These are phyloP conservation scores for Tephrocybe sp. DNA, from an alignment of 768 basidiomycete species.

Conservation along the genomic window DNA sequence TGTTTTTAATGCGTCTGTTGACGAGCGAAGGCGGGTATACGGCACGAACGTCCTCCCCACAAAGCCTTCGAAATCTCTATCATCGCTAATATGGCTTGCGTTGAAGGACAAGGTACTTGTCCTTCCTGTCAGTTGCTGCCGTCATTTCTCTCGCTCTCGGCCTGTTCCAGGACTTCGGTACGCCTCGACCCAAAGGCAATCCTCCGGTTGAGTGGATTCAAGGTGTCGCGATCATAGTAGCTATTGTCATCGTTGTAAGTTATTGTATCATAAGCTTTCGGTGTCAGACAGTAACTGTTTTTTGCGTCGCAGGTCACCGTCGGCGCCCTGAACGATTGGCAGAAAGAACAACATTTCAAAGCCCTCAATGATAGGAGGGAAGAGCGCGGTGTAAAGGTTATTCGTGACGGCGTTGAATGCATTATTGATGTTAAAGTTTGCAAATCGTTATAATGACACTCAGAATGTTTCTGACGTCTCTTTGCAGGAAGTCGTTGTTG, in stretches of 20 bases:
- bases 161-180: slow-evolving; percentile 91
- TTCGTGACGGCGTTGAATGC: slow-evolving; percentile 68
- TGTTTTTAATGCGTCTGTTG: slow-evolving; percentile 43
- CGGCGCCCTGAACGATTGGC: slow-evolving; percentile 96
- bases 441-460: slow-evolving; percentile 12
- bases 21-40: slow-evolving; percentile 66
- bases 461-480: slow-evolving; percentile 14
- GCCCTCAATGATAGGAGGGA: slow-evolving; percentile 95
- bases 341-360: slow-evolving; percentile 96
- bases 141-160: slow-evolving; percentile 92
- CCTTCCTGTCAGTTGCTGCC: slow-evolving; percentile 87
- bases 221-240: slow-evolving; percentile 81
- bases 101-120: slow-evolving; percentile 91
- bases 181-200: slow-evolving; percentile 50
- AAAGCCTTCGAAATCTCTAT: slow-evolving; percentile 64
- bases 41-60: slow-evolving; percentile 75
- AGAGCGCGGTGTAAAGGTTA: slow-evolving; percentile 85
- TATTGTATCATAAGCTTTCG: slow-evolving; percentile 10
- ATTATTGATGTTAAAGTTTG: slow-evolving; percentile 80
- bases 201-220: slow-evolving; percentile 98
- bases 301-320: slow-evolving; percentile 64
- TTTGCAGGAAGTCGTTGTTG: slow-evolving; percentile 84
- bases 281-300: slow-evolving; percentile 9
- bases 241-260: slow-evolving; percentile 73
- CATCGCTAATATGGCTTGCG: slow-evolving; percentile 82